Conservation (phyloP, 352 stramenopile genomes). For the Pseudoperonospora humuli region DNA sequence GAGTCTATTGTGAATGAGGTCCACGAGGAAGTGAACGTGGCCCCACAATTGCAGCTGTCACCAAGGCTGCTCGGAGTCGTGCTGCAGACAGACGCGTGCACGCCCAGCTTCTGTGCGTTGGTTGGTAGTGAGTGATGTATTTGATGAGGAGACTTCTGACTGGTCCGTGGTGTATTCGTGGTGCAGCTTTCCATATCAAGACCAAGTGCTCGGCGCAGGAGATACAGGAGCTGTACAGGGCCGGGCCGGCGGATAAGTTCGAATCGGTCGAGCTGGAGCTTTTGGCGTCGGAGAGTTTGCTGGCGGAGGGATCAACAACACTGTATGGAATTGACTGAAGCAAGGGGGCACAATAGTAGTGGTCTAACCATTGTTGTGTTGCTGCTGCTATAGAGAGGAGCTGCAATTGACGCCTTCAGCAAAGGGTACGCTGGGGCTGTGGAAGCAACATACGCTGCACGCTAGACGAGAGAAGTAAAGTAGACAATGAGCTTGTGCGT, state of each 20-base stretch:
- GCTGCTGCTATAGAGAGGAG: slow-evolving; percentile 18
- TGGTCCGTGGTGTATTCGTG: neutral
- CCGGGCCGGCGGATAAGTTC: slow-evolving; percentile 42
- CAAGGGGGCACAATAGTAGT: neutral
- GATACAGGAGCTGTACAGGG: slow-evolving; percentile 33
- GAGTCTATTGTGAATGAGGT: slow-evolving; percentile 66
- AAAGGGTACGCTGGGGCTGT: slow-evolving; percentile 34
- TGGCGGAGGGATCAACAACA: slow-evolving; percentile 12
- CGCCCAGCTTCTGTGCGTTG: slow-evolving; percentile 67
- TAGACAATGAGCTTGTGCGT: neutral
- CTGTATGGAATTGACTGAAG: slow-evolving; percentile 36
- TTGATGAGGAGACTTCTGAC: neutral
- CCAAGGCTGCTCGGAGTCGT: slow-evolving; percentile 67
- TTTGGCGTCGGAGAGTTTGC: slow-evolving; percentile 26
- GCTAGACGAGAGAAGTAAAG: slow-evolving; percentile 4
- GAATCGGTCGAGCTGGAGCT: slow-evolving; percentile 52
- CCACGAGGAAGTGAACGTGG: slow-evolving; percentile 73
- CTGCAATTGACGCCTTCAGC: slow-evolving; percentile 41
- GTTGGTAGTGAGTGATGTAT: neutral
- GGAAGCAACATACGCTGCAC: slow-evolving; percentile 29
- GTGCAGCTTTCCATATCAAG: slow-evolving; percentile 52
- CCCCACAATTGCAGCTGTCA: slow-evolving; percentile 23
- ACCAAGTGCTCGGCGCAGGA: slow-evolving; percentile 27
- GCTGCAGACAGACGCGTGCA: slow-evolving; percentile 54
- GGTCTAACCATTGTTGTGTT: neutral